phyloP scores from a whole-genome alignment of 2,329 filamentous ascomycete species.

The Cercospora canescens region DNA sequence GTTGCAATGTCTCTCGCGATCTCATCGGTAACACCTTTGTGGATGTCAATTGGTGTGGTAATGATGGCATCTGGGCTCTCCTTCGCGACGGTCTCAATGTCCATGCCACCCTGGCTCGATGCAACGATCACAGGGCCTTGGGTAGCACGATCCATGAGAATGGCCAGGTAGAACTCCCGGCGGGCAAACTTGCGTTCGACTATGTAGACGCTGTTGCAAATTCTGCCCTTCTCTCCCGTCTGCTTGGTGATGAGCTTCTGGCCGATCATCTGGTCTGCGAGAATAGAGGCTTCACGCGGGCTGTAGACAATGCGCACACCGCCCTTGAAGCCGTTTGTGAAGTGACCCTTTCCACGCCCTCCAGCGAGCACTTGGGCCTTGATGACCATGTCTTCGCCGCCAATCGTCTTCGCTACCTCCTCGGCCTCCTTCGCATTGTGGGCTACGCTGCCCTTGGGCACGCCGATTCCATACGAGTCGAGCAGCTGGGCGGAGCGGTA shows the following conservation, averaged over 20 bases:
- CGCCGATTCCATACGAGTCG: slow-evolving; percentile 86
- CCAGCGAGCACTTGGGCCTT: slow-evolving; percentile 98
- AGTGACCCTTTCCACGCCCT: slow-evolving; percentile 95
- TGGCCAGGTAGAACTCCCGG: slow-evolving; percentile 97
- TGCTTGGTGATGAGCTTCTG: slow-evolving; percentile 99
- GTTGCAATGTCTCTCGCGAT: slow-evolving; percentile 86
- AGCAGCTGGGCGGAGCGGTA: slow-evolving; percentile 94
- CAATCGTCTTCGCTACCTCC: slow-evolving; percentile 84
- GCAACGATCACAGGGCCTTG: slow-evolving; percentile 95
- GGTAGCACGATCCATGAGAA: slow-evolving; percentile 93
- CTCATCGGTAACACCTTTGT: slow-evolving; percentile 91
- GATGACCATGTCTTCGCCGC: slow-evolving; percentile 95
- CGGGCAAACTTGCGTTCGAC: slow-evolving; percentile 99
- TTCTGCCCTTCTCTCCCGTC: slow-evolving; percentile 87
- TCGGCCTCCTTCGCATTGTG: slow-evolving; percentile 84
- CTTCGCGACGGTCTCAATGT: slow-evolving; percentile 98
- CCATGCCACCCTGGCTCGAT: slow-evolving; percentile 98
- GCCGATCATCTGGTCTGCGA: slow-evolving; percentile 98
- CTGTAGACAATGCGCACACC: slow-evolving; percentile 99
- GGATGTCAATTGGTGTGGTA: slow-evolving; percentile 91
- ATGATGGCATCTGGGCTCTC: slow-evolving; percentile 94
- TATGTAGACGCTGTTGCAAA: slow-evolving; percentile 98
- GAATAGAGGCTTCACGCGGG: slow-evolving; percentile 91
- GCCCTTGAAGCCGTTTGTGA: slow-evolving; percentile 98
- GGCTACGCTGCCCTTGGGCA: slow-evolving; percentile 87